Evolutionary conservation across 139 green algal genomes (phyloP), one percentile per base, ranked within the genome.

Genomic region (Axilococcus clingmanii): DNA sequence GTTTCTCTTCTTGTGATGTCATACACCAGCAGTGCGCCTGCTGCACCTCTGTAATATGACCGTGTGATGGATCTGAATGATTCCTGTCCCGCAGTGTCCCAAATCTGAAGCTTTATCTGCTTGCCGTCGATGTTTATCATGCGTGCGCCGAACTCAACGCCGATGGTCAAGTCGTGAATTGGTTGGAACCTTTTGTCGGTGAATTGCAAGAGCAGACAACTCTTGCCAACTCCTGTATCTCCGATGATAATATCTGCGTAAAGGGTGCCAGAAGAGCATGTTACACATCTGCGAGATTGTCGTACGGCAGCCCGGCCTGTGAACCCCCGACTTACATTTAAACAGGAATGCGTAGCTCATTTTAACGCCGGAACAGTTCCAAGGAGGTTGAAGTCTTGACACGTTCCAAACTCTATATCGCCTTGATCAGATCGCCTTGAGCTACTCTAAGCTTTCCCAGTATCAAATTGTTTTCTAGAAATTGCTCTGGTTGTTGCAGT

Each of bases 161-260:
- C 78, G 41, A 89, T 89, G 11, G 80, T 89, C 4, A 89, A 59
- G 64, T 89, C 80, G 45, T 87, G 79, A 23, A 75, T 62, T 11
- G 49, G 49, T 22, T 48, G 92, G 41, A 99, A 99, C 17, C 92
- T 72, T 72, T 98, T 98, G 74, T 99, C 93, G 3, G 93, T 99
- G 73, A 99, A 99, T 61, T 99, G 93, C 31, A 99, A 78, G 17
- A 99, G 77, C 16, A 99, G 75, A 72, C 93, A 99, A 53, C 93
- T 99, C 69, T 99, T 99, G 43, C 93, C 93, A 9, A 99, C 93
- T 34, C 93, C 92, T 93, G 81, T 64, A 61, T 47, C 31, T 11
- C 92, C 92, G 49, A 99, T 99, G 43, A 99, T 97, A 52, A 99
- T 99, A 68, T 99, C 97, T 75, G 93, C 95, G 77, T 94, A 38